Evolutionary conservation across 352 stramenopile species (phyloP).

Genomic region (Globisporangium mamillatum): DNA sequence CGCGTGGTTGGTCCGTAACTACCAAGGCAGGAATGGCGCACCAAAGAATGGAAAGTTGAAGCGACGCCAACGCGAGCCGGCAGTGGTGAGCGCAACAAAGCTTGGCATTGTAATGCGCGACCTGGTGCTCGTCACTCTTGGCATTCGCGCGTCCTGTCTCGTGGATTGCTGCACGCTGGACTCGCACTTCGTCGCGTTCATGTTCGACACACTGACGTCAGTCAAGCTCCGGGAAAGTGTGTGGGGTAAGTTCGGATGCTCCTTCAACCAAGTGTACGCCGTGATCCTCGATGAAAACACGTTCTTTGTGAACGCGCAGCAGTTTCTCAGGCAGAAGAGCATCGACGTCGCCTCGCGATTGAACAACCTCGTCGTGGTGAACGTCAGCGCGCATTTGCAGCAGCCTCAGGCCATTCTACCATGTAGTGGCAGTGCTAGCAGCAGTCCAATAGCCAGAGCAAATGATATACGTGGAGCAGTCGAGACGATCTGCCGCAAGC

Average conservation of each 20-base stretch:
- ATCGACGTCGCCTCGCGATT: slow-evolving; percentile 20
- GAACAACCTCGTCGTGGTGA: slow-evolving; percentile 24
- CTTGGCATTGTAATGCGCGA: slow-evolving; percentile 32
- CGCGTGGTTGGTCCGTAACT: not conserved
- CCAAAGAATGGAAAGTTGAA: not conserved
- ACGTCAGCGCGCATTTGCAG: slow-evolving; percentile 29
- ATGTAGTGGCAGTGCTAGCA: no score
- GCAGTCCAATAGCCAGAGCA: not conserved
- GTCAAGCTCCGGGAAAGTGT: not conserved
- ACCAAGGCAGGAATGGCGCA: not conserved
- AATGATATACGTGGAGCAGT: not conserved
- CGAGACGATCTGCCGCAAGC: slow-evolving; percentile 1
- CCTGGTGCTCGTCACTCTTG: slow-evolving; percentile 33
- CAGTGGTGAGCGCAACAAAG: slow-evolving; percentile 20
- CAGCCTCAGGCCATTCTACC: slow-evolving; percentile 15
- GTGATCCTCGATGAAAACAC: slow-evolving; percentile 39
- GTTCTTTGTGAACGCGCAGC: slow-evolving; percentile 37
- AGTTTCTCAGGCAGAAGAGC: slow-evolving; percentile 37
- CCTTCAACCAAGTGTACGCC: slow-evolving; percentile 16
- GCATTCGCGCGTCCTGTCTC: slow-evolving; percentile 38
- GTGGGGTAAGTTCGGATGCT: not conserved
- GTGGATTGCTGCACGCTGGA: slow-evolving; percentile 40
- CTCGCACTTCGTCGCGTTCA: slow-evolving; percentile 18
- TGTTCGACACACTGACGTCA: slow-evolving; percentile 22
- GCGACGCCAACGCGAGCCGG: not conserved